Evolutionary conservation across 2,329 filamentous ascomycete species (phyloP), one percentile per base, ranked within the genome.

Genomic region (Aspergillus melleus): DNA sequence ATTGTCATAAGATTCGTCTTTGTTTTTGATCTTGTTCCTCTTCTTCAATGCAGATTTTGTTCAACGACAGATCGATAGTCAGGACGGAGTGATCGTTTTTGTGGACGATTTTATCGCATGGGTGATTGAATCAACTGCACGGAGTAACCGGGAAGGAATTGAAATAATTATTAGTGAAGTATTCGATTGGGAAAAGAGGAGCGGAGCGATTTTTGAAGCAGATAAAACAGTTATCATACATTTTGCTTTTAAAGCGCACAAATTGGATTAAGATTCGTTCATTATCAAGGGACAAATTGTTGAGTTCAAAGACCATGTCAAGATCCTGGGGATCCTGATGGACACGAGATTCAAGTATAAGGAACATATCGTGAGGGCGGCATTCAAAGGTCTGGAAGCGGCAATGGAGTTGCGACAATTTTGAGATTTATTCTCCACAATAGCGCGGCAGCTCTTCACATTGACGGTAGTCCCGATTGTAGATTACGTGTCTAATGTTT

Each of bases 1-100:
- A n/a, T 58, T 67, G n/a, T 61, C 61, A 4, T 51, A 68, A 60
- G 63, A 61, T 3, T 78, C 72, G 2, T 72, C 70, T 6, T 61
- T 79, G 6, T 79, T 73, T 8, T 73, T 66, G 14, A 71, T 75
- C 20, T 61, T 76, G 16, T 78, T 75, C 59, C 70, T 76, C 26
- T 75, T 75, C 66, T 76, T 74, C 64, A 78, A 78, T 55, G 70
- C 71, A 57, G 70, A 77, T 58, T 68, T 78, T 12, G 69, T 78
- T 9, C 60, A 77, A 55, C 52, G 60, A 49, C 57, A 60, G 26
- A 75, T 77, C 50, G 61, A 71, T 49, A 59, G 57, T 36, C 52
- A 64, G 26, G 63, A 66, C 54, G 72, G 68, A 58, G 67, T 55
- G 52, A 50, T 64, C 16, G 59, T 63, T 22, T 68, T 68, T 42